Percentiles rank a stretch among this genome's conserved stretches.
These are phyloP conservation scores for Solanum dulcamara DNA, from an alignment of 257 asterid genomes.

Conservation along the genomic window DNA sequence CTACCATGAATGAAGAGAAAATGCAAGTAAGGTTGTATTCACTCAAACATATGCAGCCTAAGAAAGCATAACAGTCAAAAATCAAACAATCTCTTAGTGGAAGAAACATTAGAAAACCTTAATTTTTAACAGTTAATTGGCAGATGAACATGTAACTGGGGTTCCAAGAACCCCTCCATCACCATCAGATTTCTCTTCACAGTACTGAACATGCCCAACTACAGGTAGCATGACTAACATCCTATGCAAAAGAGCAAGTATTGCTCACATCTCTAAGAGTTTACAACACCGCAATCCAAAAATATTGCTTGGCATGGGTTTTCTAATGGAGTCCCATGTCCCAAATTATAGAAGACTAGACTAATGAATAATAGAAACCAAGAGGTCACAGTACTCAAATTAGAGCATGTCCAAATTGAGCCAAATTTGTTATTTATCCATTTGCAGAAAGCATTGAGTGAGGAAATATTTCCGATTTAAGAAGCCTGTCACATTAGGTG, in stretches of 20 bases:
- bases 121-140: background rate
- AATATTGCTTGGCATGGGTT: background rate
- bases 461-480: background rate
- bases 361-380: background rate
- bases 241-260: background rate
- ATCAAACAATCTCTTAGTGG: background rate
- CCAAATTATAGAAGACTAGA: background rate
- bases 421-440: background rate
- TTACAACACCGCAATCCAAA: background rate
- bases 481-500: background rate
- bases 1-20: constrained; percentile 29
- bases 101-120: background rate
- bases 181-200: background rate
- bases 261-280: background rate
- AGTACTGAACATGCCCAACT: background rate
- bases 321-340: background rate
- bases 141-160: background rate
- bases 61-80: background rate
- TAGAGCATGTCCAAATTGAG: background rate
- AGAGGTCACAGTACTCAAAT: background rate
- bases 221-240: background rate
- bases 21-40: background rate
- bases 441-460: background rate
- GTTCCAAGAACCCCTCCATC: background rate
- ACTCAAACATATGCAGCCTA: background rate